These are phyloP conservation scores for Beta vulgaris DNA, from an alignment of 148 eudicot species.

Conservation along the genomic window DNA sequence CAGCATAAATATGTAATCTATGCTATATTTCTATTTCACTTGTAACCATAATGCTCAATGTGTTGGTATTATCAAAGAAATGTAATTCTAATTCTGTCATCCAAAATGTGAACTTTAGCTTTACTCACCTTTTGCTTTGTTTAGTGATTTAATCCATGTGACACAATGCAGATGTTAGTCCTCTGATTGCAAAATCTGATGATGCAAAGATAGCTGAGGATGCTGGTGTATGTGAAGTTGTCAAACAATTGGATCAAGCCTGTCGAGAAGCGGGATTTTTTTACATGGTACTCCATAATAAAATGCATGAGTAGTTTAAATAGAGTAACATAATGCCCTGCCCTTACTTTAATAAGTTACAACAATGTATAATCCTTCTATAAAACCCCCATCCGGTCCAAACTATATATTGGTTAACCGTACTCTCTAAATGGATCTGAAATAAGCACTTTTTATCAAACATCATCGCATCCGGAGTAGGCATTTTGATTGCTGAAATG, in stretches of 20 bases:
- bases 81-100: background rate
- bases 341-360: no score
- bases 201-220: slow-evolving; percentile 60
- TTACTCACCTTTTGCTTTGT: no score
- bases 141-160: background rate
- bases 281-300: slow-evolving; percentile 54
- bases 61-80: background rate
- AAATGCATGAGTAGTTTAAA: background rate
- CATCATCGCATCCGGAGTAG: background rate
- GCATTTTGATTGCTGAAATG: background rate
- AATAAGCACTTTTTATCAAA: background rate
- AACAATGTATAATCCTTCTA: no score
- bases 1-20: no score
- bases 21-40: no score
- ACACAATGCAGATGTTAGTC: slow-evolving; percentile 53
- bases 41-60: no score
- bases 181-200: slow-evolving; percentile 63
- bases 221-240: slow-evolving; percentile 55
- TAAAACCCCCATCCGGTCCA: no score
- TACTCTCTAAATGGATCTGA: no score
- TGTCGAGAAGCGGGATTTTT: slow-evolving; percentile 91
- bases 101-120: background rate
- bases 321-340: background rate
- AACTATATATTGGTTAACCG: no score
- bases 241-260: slow-evolving; percentile 61